A percentile compares a stretch with the other conserved stretches of the same genome.
Conservation (phyloP, 208 protist species). For the Leptomonas seymouri region DNA sequence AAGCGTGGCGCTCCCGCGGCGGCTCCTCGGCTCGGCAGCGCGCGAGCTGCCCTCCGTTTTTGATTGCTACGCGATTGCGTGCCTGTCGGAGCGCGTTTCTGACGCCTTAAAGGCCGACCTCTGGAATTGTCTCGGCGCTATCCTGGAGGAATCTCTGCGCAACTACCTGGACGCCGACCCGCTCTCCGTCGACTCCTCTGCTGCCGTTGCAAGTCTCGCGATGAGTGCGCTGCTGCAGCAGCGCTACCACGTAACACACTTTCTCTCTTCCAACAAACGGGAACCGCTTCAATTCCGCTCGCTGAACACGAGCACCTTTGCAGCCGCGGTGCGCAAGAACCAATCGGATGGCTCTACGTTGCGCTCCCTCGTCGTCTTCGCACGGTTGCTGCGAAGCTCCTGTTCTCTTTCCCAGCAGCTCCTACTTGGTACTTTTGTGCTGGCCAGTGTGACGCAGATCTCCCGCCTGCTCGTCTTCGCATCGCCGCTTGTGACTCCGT, state of each 20-base stretch:
- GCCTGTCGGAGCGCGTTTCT: not conserved
- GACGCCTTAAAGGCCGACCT: slow-evolving; percentile 25
- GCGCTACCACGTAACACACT: slow-evolving; percentile 14
- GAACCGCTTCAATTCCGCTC: not conserved
- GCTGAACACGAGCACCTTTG: not conserved
- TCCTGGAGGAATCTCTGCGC: slow-evolving; percentile 21
- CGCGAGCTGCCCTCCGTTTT: slow-evolving; percentile 17
- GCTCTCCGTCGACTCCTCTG: not conserved
- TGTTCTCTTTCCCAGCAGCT: slow-evolving; percentile 5
- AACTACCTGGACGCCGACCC: slow-evolving; percentile 11
- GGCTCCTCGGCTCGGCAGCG: not conserved
- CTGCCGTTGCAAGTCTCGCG: slow-evolving; percentile 15
- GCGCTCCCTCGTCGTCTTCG: slow-evolving; percentile 17
- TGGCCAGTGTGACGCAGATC: slow-evolving; percentile 4
- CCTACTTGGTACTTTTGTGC: slow-evolving; percentile 7
- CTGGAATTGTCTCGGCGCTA: slow-evolving; percentile 28
- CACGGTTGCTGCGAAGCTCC: slow-evolving; percentile 6
- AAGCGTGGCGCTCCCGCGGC: not conserved
- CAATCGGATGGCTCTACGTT: not conserved
- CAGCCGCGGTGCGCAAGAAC: slow-evolving; percentile 15
- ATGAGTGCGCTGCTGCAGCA: slow-evolving; percentile 6
- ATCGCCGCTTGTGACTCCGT: slow-evolving; percentile 4
- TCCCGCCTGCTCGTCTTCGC: not conserved
- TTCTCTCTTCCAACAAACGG: not conserved
- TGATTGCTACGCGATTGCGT: slow-evolving; percentile 30